Conservation (phyloP, 176 grass and related monocot species). For the Paspalum vaginatum region DNA sequence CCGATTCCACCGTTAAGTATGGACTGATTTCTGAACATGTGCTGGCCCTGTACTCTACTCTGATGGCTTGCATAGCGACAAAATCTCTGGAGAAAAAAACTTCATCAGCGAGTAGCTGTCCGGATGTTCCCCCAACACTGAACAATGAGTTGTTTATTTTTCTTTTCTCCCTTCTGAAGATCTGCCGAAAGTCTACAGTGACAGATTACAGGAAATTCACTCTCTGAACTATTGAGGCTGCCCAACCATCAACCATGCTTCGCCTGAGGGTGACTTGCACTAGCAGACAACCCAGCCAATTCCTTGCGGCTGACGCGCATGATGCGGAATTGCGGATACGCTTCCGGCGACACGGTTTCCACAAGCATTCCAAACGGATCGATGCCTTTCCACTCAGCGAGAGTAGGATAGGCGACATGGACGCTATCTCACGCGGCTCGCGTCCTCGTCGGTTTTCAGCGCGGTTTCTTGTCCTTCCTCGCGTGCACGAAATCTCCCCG, state of each 20-base stretch:
- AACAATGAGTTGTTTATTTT: too few species aligned
- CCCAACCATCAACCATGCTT: not conserved
- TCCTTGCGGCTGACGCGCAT: not conserved
- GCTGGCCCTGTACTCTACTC: not conserved
- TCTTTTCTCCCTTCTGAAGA: too few species aligned
- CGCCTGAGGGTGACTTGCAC: slow-evolving; percentile 16
- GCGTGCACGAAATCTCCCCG: slow-evolving; percentile 40
- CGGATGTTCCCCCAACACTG: too few species aligned
- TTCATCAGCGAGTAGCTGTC: not conserved
- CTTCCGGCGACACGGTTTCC: not conserved
- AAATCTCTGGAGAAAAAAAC: not conserved
- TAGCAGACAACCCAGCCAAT: not conserved
- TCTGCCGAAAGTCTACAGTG: too few species aligned
- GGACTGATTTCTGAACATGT: not conserved
- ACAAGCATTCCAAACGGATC: not conserved
- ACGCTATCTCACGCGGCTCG: not conserved
- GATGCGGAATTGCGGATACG: not conserved
- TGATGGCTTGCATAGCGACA: too few species aligned
- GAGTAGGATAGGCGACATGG: not conserved
- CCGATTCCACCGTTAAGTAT: not conserved
- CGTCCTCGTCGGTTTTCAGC: not conserved
- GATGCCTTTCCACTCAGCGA: slow-evolving; percentile 13
- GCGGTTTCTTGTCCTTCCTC: not conserved
- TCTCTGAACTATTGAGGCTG: not conserved
- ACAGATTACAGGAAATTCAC: not conserved